Evolutionary conservation across 768 basidiomycete species (phyloP), one percentile per base, ranked within the genome.

Genomic region (Tephrocybe sp.): DNA sequence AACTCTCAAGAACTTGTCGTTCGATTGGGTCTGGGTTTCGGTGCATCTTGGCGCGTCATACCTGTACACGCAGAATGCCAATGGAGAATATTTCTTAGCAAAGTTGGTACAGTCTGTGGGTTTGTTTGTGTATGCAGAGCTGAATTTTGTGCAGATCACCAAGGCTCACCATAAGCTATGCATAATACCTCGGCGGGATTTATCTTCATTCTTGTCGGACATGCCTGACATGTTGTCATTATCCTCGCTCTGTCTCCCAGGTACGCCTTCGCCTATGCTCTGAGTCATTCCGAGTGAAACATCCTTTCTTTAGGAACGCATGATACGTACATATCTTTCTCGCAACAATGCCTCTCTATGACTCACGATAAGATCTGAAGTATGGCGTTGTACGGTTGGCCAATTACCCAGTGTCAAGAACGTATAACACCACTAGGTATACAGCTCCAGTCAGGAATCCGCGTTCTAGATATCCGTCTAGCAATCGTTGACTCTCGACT

Each of bases 321-420:
- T 59, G 84, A 89, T 62, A 83, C 85, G 85, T 84, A 67, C 51
- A 80, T 17, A 21, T 12, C 2, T n/a, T 20, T 28, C 12, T 21
- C 8, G 6, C 12, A 6, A 11, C 21, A 45, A 25, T 33, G 6
- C 28, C 36, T 28, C 28, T 26, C 20, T 34, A 25, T 24, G 12
- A 25, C 33, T 45, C 59, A 41, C 41, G 53, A 15, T 28, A 33
- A 26, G 10, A 25, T 36, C 6, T 18, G 17, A 62, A 88, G 86
- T 4, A 85, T 93, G 84, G 86, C 91, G 8, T 83, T 91, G 55
- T 86, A 92, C 58, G 88, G 89, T 12, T 90, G 87, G 84, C 89
- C 88, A 0, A 70, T 95, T 32, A 88, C 90, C 0, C 92, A 96
- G 64, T 98, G 94, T 62, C 93, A 97, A 65, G 79, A 80, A 30